These are phyloP conservation scores for Marasmius tenuissimus DNA, from an alignment of 1,284 basidiomycete genomes.

Conservation along the genomic window DNA sequence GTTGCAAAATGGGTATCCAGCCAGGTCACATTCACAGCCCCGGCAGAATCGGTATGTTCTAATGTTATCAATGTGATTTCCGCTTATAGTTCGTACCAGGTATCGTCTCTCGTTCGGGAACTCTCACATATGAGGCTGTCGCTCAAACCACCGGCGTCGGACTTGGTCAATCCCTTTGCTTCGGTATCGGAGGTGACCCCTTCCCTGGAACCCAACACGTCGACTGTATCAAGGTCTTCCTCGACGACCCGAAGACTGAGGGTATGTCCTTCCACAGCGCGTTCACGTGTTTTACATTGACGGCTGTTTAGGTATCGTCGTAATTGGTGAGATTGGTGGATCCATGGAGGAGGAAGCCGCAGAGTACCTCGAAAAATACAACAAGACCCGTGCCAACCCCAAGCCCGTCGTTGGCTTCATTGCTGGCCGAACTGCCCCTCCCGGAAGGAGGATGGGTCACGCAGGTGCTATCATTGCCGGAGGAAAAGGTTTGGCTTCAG, in stretches of 20 bases:
- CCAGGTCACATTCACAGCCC: constrained; percentile 97
- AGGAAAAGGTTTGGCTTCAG: constrained; percentile 74
- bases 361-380: constrained; percentile 91
- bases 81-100: constrained; percentile 44
- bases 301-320: constrained; percentile 73
- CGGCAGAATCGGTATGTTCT: constrained; percentile 82
- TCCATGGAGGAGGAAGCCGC: constrained; percentile 99
- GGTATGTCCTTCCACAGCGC: constrained; percentile 44
- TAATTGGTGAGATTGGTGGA: constrained; percentile 99
- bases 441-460: constrained; percentile 98
- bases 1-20: constrained; percentile 99
- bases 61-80: constrained; percentile 1
- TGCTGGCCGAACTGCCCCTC: constrained; percentile 95
- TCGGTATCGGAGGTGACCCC: constrained; percentile 98
- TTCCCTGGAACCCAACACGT: constrained; percentile 97
- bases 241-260: constrained; percentile 91
- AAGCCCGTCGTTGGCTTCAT: constrained; percentile 99
- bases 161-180: constrained; percentile 94
- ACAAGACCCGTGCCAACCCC: constrained; percentile 83
- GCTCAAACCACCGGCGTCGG: constrained; percentile 95
- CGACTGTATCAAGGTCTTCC: constrained; percentile 95
- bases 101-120: constrained; percentile 97
- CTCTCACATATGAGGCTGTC: constrained; percentile 91
- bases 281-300: neutral
- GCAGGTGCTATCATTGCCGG: constrained; percentile 98